These are phyloP conservation scores for Plenodomus biglobosus DNA, from an alignment of 2,329 filamentous ascomycete species.

Conservation along the genomic window DNA sequence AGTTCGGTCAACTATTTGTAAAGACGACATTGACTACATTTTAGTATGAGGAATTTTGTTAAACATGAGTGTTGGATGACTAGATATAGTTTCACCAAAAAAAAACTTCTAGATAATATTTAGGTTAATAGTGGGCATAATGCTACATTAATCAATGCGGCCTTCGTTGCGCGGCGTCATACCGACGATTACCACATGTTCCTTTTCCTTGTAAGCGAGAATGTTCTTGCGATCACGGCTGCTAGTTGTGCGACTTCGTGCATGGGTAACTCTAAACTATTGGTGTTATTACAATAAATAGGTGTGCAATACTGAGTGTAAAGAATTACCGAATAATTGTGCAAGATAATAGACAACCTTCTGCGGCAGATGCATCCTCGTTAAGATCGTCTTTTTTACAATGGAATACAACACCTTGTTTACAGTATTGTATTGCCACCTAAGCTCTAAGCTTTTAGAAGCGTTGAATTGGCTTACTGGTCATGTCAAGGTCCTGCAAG, in stretches of 20 bases:
- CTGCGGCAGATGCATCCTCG: conserved; percentile 57
- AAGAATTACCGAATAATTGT: conserved; percentile 51
- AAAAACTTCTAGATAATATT: too few species aligned
- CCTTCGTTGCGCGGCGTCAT: conserved; percentile 52
- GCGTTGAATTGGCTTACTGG: conserved; percentile 11
- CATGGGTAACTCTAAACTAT: conserved; percentile 32
- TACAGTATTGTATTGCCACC: conserved; percentile 41
- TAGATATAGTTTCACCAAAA: too few species aligned
- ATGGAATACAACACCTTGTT: conserved; percentile 58
- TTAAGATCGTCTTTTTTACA: conserved; percentile 54
- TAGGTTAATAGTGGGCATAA: too few species aligned
- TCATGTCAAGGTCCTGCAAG: conserved; percentile 62
- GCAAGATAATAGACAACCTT: conserved; percentile 54
- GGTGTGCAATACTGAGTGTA: conserved; percentile 60
- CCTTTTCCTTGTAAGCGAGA: conserved; percentile 13
- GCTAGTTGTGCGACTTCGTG: conserved; percentile 42
- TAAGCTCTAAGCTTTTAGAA: background rate
- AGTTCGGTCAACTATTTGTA: background rate
- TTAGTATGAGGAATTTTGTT: too few species aligned
- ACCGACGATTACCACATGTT: conserved; percentile 42
- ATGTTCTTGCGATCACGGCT: conserved; percentile 35
- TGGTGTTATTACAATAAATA: conserved; percentile 54
- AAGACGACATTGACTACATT: background rate
- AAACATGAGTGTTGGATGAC: background rate
- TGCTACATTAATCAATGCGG: conserved; percentile 64